phyloP scores from a whole-genome alignment of 1,284 basidiomycete genomes.

The Trametes versicolor region DNA sequence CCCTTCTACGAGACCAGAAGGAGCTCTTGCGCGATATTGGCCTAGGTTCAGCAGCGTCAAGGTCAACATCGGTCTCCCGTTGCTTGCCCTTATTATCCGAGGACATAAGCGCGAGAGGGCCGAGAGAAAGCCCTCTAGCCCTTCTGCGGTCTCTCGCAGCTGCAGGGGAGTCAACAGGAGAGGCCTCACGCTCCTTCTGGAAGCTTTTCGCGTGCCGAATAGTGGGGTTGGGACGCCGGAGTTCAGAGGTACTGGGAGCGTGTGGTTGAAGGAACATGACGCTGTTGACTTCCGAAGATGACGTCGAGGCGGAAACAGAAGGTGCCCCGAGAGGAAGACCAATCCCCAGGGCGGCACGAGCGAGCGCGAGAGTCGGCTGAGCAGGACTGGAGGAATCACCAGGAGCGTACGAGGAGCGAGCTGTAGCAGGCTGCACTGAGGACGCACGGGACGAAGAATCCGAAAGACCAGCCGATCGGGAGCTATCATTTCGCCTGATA shows the following conservation, averaged over 20 bases:
- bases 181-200: constrained; percentile 45
- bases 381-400: constrained; percentile 35
- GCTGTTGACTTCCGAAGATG: constrained; percentile 53
- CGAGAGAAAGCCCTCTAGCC: constrained; percentile 54
- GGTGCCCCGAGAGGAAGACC: constrained; percentile 64
- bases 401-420: constrained; percentile 33
- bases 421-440: constrained; percentile 27
- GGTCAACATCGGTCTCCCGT: constrained; percentile 27
- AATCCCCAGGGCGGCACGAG: constrained; percentile 66
- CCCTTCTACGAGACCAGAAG: constrained; percentile 58
- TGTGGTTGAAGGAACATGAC: constrained; percentile 47
- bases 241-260: constrained; percentile 31
- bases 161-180: constrained; percentile 27
- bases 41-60: constrained; percentile 41
- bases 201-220: constrained; percentile 60
- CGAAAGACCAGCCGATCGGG: constrained; percentile 23
- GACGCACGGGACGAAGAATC: constrained; percentile 34
- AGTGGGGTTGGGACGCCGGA: constrained; percentile 20
- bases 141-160: constrained; percentile 50
- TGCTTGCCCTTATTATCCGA: constrained; percentile 53
- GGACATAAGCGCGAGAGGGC: constrained; percentile 50
- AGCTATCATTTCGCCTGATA: constrained; percentile 15
- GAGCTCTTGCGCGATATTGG: constrained; percentile 63
- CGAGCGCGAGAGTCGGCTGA: constrained; percentile 57
- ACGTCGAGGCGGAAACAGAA: constrained; percentile 51